Percentiles rank a stretch among this genome's conserved stretches.
phyloP scores from a whole-genome alignment of 2,329 filamentous ascomycete genomes.

The Arthrobotrys conoides region DNA sequence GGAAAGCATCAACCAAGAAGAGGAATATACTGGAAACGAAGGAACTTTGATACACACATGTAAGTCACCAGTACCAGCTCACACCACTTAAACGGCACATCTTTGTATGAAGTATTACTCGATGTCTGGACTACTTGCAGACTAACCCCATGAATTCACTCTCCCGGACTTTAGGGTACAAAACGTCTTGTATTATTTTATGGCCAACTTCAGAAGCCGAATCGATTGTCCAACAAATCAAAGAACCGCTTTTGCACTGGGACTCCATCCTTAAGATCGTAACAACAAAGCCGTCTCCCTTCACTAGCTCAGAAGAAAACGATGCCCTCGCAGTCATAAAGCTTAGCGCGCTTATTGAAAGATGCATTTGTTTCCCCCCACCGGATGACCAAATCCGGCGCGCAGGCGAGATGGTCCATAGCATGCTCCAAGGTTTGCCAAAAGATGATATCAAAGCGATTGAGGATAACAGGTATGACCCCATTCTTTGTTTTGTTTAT shows the following conservation, averaged over 20 bases:
- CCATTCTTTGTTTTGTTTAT: neutral
- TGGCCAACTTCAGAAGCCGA: conserved; percentile 47
- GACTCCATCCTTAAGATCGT: conserved; percentile 30
- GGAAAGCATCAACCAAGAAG: conserved; percentile 9
- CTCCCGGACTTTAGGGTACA: conserved; percentile 38
- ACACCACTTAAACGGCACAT: too few species aligned
- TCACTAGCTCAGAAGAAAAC: neutral
- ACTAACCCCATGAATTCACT: neutral
- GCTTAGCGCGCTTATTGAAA: conserved; percentile 28
- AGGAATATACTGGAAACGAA: conserved; percentile 49
- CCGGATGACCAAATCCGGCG: conserved; percentile 28
- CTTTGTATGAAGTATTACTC: too few species aligned
- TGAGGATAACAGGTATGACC: conserved; percentile 18
- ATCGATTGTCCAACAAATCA: conserved; percentile 34
- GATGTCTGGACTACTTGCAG: too few species aligned
- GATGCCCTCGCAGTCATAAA: conserved; percentile 25
- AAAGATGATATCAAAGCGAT: neutral
- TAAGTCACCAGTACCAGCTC: neutral
- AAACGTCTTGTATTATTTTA: conserved; percentile 46
- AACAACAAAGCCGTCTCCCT: conserved; percentile 1
- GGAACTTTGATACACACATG: conserved; percentile 31
- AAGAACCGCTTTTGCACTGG: conserved; percentile 40
- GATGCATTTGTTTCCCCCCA: conserved; percentile 36
- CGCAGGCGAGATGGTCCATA: conserved; percentile 30
- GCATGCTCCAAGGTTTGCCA: conserved; percentile 21